Conservation (phyloP, 495 filamentous ascomycete genomes). For the Penicillium verhagenii region DNA sequence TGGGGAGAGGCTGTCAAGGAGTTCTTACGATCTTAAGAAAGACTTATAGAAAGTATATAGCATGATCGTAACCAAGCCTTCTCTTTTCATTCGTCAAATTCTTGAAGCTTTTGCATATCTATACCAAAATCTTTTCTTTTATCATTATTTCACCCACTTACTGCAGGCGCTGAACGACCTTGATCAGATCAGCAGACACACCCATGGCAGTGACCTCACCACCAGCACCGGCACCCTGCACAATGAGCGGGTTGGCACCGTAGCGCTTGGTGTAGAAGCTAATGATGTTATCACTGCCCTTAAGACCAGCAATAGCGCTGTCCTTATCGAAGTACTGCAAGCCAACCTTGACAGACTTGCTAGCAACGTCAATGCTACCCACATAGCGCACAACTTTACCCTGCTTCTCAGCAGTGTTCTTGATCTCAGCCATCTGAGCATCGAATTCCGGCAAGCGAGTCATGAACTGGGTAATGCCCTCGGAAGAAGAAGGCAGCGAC, state of each 20-base stretch:
- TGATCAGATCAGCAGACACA: slow-evolving; percentile 83
- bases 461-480: slow-evolving; percentile 72
- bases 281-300: slow-evolving; percentile 97
- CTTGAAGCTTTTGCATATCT: slow-evolving; percentile 7
- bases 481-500: slow-evolving; percentile 58
- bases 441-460: slow-evolving; percentile 74
- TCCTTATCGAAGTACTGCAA: slow-evolving; percentile 81
- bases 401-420: slow-evolving; percentile 71
- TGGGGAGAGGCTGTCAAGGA: slow-evolving; percentile 65
- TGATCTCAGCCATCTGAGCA: slow-evolving; percentile 75
- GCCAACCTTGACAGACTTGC: slow-evolving; percentile 79
- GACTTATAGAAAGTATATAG: not conserved
- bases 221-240: slow-evolving; percentile 93
- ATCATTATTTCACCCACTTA: slow-evolving; percentile 12
- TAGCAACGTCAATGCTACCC: slow-evolving; percentile 81
- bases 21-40: slow-evolving; percentile 50
- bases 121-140: slow-evolving; percentile 11
- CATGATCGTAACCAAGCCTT: not conserved
- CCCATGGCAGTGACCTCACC: slow-evolving; percentile 97
- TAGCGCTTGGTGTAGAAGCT: slow-evolving; percentile 97
- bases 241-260: slow-evolving; percentile 80
- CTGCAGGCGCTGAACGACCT: slow-evolving; percentile 61
- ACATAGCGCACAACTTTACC: slow-evolving; percentile 94
- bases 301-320: slow-evolving; percentile 85
- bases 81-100: slow-evolving; percentile 2